These are phyloP conservation scores for Nicotiana tomentosiformis DNA, from an alignment of 257 asterid genomes.

Conservation along the genomic window DNA sequence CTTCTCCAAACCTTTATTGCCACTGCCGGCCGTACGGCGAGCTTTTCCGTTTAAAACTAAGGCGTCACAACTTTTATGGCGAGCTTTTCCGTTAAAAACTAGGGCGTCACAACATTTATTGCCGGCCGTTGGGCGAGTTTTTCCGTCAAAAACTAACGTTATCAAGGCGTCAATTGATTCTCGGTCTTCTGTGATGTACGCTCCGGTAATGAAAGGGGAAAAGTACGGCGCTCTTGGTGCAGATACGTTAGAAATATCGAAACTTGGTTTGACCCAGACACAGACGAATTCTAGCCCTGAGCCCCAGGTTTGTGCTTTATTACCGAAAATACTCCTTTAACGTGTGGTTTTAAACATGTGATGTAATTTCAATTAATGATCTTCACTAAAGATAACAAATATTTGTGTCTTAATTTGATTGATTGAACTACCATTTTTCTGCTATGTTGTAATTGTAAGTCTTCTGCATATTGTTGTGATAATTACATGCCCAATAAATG, in stretches of 20 bases:
- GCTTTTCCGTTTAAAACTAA: constrained; percentile 13
- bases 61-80: background rate
- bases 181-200: constrained; percentile 29
- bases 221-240: constrained; percentile 61
- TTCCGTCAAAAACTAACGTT: constrained; percentile 15
- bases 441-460: background rate
- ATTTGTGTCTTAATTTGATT: too few relatives aligned
- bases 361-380: too few relatives aligned
- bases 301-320: constrained; percentile 33
- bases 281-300: constrained; percentile 46
- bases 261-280: constrained; percentile 57
- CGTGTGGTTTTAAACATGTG: too few relatives aligned
- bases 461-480: too few relatives aligned
- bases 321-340: too few relatives aligned
- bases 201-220: constrained; percentile 66
- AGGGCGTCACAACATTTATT: too few relatives aligned
- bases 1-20: constrained; percentile 34
- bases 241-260: constrained; percentile 70
- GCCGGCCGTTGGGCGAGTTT: constrained; percentile 17
- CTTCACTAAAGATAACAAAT: too few relatives aligned
- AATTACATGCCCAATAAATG: background rate
- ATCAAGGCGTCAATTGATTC: constrained; percentile 39
- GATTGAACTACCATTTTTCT: background rate
- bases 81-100: background rate
- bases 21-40: constrained; percentile 25